phyloP scores from a whole-genome alignment of 2,329 filamentous ascomycete genomes.

The Aspergillus brunneoviolaceus region DNA sequence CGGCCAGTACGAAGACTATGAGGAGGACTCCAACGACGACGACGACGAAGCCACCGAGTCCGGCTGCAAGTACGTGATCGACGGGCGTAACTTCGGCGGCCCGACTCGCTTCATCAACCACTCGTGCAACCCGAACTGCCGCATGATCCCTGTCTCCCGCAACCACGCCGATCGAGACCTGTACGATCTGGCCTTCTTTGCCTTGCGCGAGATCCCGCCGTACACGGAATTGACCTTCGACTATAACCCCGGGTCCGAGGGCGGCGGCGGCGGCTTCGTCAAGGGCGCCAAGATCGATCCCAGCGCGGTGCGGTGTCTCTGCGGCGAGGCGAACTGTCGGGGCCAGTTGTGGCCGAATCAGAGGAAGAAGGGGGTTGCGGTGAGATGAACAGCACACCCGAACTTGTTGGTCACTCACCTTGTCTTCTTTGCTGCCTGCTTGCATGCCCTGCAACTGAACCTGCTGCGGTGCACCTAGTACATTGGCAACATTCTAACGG shows the following conservation, averaged over 20 bases:
- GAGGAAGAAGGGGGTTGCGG: slow-evolving; percentile 32
- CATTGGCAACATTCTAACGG: no score
- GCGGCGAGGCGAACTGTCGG: slow-evolving; percentile 45
- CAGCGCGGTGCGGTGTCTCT: slow-evolving; percentile 43
- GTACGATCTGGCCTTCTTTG: slow-evolving; percentile 51
- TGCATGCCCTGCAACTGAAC: no score
- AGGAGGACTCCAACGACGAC: not conserved
- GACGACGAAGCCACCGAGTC: not conserved
- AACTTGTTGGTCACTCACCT: no score
- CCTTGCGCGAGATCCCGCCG: slow-evolving; percentile 41
- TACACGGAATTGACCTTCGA: slow-evolving; percentile 50
- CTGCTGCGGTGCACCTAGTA: no score
- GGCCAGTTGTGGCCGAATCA: slow-evolving; percentile 46
- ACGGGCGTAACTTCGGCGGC: slow-evolving; percentile 44
- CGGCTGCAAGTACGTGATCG: slow-evolving; percentile 38
- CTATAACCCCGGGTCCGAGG: slow-evolving; percentile 41
- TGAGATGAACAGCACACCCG: not conserved
- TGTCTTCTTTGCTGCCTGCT: no score
- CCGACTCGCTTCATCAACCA: slow-evolving; percentile 51
- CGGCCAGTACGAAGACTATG: slow-evolving; percentile 21
- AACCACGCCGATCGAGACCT: slow-evolving; percentile 42
- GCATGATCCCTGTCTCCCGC: slow-evolving; percentile 44
- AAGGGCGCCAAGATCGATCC: slow-evolving; percentile 31
- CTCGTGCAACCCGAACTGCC: slow-evolving; percentile 50
- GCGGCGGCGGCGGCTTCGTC: not conserved